These are phyloP conservation scores for Melanogaster broomeanus DNA, from an alignment of 768 basidiomycete genomes.

Conservation along the genomic window DNA sequence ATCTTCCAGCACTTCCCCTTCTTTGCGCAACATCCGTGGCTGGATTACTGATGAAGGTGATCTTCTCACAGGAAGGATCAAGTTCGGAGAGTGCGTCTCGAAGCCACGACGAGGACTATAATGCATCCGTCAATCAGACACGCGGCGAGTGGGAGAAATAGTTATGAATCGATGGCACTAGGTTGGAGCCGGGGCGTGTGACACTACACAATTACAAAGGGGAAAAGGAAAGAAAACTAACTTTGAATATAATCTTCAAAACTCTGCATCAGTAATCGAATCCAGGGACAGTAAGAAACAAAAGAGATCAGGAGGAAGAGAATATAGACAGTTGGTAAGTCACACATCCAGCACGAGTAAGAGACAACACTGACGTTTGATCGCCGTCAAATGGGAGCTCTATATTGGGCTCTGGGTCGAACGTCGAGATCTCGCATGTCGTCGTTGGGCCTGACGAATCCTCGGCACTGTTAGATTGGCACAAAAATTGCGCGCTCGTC, in stretches of 20 bases:
- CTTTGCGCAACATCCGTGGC: slow-evolving; percentile 32
- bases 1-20: slow-evolving; percentile 9
- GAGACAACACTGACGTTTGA: slow-evolving; percentile 45
- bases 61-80: slow-evolving; percentile 82
- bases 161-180: background rate
- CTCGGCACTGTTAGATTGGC: slow-evolving; percentile 53
- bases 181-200: background rate
- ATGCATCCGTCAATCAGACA: no score
- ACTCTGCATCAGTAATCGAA: slow-evolving; percentile 43
- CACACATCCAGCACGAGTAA: background rate
- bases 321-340: slow-evolving; percentile 6
- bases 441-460: slow-evolving; percentile 82
- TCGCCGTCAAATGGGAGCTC: slow-evolving; percentile 78
- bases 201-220: background rate
- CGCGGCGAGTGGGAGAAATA: background rate
- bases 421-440: slow-evolving; percentile 84
- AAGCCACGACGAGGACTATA: slow-evolving; percentile 80
- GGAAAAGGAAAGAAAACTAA: slow-evolving; percentile 24
- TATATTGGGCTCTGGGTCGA: slow-evolving; percentile 78
- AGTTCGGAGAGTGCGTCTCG: slow-evolving; percentile 90
- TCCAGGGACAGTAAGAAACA: background rate
- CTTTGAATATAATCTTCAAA: slow-evolving; percentile 86
- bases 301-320: background rate
- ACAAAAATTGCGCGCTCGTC: slow-evolving; percentile 1
- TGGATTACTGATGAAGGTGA: slow-evolving; percentile 83